Percentiles rank a stretch among this genome's conserved stretches.
Conservation (phyloP, 2,329 filamentous ascomycete genomes). For the Verticillium dahliae region DNA sequence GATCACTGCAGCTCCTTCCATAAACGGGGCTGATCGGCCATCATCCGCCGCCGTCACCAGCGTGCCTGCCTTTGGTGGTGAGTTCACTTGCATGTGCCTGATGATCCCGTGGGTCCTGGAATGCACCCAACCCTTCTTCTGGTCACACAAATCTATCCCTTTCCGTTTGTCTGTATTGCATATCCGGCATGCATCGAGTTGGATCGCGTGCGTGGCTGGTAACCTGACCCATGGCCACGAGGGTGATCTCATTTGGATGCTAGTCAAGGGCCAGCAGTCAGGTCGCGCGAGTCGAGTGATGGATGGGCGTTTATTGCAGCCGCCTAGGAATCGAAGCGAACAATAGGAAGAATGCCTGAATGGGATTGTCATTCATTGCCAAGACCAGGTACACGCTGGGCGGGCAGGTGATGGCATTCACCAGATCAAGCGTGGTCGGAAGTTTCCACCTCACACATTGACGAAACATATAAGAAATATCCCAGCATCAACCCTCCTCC, state of each 20-base stretch:
- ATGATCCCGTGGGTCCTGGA: slow-evolving; percentile 6
- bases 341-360: background rate
- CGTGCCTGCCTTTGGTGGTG: background rate
- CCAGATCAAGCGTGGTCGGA: background rate
- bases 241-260: slow-evolving; percentile 1
- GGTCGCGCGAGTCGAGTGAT: background rate
- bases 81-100: background rate
- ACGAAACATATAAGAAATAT: background rate
- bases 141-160: background rate
- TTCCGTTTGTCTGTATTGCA: background rate
- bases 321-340: background rate
- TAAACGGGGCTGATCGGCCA: slow-evolving; percentile 4
- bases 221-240: background rate
- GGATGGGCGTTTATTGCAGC: background rate
- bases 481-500: background rate
- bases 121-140: background rate
- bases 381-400: background rate
- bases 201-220: background rate
- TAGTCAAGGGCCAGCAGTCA: background rate
- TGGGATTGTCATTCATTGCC: background rate
- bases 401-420: background rate
- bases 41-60: slow-evolving; percentile 11
- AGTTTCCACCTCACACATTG: background rate
- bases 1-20: background rate
- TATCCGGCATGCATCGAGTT: background rate